phyloP scores from a whole-genome alignment of 1,284 basidiomycete species.

The Leccinum olivaceoglutinosum region DNA sequence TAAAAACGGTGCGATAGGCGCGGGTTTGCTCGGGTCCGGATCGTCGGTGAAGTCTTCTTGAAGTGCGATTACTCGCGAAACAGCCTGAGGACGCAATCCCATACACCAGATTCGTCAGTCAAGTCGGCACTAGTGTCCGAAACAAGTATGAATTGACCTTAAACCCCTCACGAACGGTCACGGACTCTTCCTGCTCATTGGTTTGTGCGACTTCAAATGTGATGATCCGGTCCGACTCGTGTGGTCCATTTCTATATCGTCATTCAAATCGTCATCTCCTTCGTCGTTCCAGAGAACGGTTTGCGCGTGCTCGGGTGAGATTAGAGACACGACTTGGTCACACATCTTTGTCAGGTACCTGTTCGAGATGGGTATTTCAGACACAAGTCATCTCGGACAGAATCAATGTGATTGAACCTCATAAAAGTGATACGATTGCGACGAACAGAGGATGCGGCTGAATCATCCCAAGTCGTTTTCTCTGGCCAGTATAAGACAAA shows the following conservation, averaged over 20 bases:
- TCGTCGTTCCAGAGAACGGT: slow-evolving; percentile 40
- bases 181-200: slow-evolving; percentile 52
- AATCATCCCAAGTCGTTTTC: slow-evolving; percentile 53
- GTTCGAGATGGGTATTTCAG: neutral
- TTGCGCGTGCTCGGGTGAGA: slow-evolving; percentile 41
- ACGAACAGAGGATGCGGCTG: slow-evolving; percentile 37
- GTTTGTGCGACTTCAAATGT: slow-evolving; percentile 53
- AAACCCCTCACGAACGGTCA: slow-evolving; percentile 38
- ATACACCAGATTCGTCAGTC: neutral
- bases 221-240: slow-evolving; percentile 43
- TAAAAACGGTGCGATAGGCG: too few species aligned
- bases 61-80: too few species aligned
- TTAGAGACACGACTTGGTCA: slow-evolving; percentile 46
- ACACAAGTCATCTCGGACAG: neutral
- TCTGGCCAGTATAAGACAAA: slow-evolving; percentile 61
- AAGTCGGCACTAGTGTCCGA: neutral
- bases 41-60: too few species aligned
- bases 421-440: slow-evolving; percentile 58
- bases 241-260: slow-evolving; percentile 29
- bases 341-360: slow-evolving; percentile 54
- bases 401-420: slow-evolving; percentile 34
- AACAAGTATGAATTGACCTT: slow-evolving; percentile 24
- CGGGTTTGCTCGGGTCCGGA: too few species aligned
- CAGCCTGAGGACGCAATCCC: too few species aligned
- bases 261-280: slow-evolving; percentile 25